Conservation (phyloP, 495 filamentous ascomycete genomes). For the Daldinia childiae region DNA sequence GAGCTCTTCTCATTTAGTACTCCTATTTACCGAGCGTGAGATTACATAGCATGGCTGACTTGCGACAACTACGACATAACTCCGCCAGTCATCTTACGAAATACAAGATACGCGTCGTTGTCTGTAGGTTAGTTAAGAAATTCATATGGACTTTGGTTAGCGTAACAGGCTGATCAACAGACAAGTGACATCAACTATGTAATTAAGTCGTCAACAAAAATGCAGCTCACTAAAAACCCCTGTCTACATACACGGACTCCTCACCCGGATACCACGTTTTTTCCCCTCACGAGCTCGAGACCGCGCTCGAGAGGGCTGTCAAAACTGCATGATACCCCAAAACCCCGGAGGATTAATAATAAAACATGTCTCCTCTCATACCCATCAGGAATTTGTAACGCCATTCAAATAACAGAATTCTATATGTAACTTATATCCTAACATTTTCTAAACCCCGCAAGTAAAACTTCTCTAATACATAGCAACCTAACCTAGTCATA, state of each 20-base stretch:
- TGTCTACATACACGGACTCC: conserved; percentile 33
- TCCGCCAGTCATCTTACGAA: not conserved
- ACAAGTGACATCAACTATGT: conserved; percentile 36
- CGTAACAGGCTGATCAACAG: conserved; percentile 26
- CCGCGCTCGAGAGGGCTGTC: conserved; percentile 27
- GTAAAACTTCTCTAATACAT: not conserved
- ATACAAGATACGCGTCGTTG: conserved; percentile 17
- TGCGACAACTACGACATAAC: conserved; percentile 3
- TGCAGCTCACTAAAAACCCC: conserved; percentile 24
- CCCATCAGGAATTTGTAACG: not conserved
- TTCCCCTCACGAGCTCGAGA: conserved; percentile 36
- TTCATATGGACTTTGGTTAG: conserved; percentile 14
- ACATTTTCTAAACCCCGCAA: not conserved
- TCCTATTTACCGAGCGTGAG: conserved; percentile 16
- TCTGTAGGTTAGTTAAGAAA: conserved; percentile 23
- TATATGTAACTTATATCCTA: too few relatives aligned
- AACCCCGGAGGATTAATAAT: conserved; percentile 41
- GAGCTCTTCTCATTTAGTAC: conserved; percentile 1
- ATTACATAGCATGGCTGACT: conserved; percentile 2
- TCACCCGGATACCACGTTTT: conserved; percentile 43
- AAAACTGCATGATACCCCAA: conserved; percentile 39
- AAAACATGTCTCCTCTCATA: conserved; percentile 16
- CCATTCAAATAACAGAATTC: conserved; percentile 2
- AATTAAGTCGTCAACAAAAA: conserved; percentile 20
- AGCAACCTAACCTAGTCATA: not conserved